These are phyloP conservation scores for Colletotrichum lini DNA, from an alignment of 2,329 filamentous ascomycete species.

Conservation along the genomic window DNA sequence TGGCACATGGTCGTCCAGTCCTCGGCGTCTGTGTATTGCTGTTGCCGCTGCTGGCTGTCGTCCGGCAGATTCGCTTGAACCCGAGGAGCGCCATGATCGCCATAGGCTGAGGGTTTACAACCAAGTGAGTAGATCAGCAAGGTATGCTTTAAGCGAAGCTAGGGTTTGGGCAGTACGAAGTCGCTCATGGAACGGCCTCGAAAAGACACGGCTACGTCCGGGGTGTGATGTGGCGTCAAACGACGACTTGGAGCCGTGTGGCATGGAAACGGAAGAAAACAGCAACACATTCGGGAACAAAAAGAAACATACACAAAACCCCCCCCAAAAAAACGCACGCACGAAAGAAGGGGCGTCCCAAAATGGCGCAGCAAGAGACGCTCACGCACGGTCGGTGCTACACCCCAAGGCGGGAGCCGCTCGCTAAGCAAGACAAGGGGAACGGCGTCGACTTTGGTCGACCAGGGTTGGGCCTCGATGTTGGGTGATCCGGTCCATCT, in stretches of 20 bases:
- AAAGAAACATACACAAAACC: background rate
- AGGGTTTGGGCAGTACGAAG: slow-evolving; percentile 5
- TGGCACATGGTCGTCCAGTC: slow-evolving; percentile 19
- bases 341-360: slow-evolving; percentile 22
- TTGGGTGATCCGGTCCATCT: slow-evolving; percentile 9
- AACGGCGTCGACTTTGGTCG: slow-evolving; percentile 29
- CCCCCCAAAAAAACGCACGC: background rate
- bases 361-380: slow-evolving; percentile 28
- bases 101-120: slow-evolving; percentile 12
- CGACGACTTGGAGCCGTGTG: slow-evolving; percentile 12
- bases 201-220: slow-evolving; percentile 25
- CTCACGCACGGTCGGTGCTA: slow-evolving; percentile 30
- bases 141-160: slow-evolving; percentile 6
- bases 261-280: slow-evolving; percentile 26
- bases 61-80: slow-evolving; percentile 23
- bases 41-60: slow-evolving; percentile 20
- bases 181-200: slow-evolving; percentile 6
- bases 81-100: slow-evolving; percentile 36
- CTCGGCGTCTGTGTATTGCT: background rate
- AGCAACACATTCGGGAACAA: slow-evolving; percentile 19
- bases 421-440: slow-evolving; percentile 40
- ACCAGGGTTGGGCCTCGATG: slow-evolving; percentile 6
- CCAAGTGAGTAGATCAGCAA: background rate
- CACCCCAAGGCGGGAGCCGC: slow-evolving; percentile 36
- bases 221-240: slow-evolving; percentile 31